These are phyloP conservation scores for Paramicrosporidium saccamoebae DNA, from an alignment of 371 early-diverging fungal genomes.

Conservation along the genomic window DNA sequence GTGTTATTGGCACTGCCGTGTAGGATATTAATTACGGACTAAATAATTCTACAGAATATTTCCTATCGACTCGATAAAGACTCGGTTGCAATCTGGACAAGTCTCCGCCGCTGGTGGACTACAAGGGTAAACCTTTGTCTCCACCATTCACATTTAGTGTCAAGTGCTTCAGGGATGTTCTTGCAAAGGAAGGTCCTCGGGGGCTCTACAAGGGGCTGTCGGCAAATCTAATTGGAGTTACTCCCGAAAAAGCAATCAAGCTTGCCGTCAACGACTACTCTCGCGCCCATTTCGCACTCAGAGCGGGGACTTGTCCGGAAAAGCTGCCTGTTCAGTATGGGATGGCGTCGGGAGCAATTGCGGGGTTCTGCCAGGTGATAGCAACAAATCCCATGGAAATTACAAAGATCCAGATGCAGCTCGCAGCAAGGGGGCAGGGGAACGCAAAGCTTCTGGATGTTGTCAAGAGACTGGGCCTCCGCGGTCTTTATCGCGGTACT, in stretches of 20 bases:
- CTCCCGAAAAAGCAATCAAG: constrained; percentile 17
- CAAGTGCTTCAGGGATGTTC: constrained; percentile 30
- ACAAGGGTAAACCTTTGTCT: too few species aligned
- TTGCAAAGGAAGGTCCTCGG: constrained; percentile 24
- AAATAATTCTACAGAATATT: too few species aligned
- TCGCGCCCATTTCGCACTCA: constrained; percentile 7
- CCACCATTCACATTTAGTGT: constrained; percentile 9
- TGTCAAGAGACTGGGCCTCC: constrained; percentile 9
- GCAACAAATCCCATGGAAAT: constrained; percentile 20
- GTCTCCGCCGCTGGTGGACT: too few species aligned
- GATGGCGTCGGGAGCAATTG: constrained; percentile 11
- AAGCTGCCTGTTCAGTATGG: constrained; percentile 7
- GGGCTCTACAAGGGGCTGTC: constrained; percentile 42
- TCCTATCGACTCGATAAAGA: too few species aligned
- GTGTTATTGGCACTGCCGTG: too few species aligned
- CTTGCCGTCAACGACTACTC: constrained; percentile 13
- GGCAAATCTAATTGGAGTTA: constrained; percentile 19
- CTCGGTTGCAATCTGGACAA: too few species aligned
- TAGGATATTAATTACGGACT: too few species aligned
- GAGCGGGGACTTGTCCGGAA: constrained; percentile 4
- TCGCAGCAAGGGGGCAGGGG: constrained; percentile 4
- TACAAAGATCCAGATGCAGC: constrained; percentile 14
- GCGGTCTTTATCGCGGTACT: constrained; percentile 12
- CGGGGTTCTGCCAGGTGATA: constrained; percentile 15
- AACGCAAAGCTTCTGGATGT: constrained; percentile 6